Evolutionary conservation across 2,329 filamentous ascomycete species (phyloP).

Genomic region (Blastomyces percursus): DNA sequence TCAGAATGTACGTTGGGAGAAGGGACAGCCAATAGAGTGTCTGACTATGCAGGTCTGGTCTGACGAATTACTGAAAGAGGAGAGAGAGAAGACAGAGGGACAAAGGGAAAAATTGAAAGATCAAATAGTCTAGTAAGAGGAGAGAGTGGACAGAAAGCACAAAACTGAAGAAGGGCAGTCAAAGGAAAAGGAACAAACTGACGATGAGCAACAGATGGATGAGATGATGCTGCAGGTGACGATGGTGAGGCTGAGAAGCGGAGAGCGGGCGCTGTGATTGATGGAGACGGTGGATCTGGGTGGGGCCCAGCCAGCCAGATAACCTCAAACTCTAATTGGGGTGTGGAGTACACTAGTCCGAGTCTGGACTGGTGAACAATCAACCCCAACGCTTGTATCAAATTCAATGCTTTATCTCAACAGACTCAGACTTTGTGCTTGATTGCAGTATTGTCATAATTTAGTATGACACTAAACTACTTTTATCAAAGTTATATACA

Average conservation of each 20-base stretch:
- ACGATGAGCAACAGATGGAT: background rate
- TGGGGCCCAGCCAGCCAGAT: background rate
- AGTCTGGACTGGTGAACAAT: background rate
- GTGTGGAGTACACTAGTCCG: background rate
- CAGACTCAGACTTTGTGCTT: too few relatives aligned
- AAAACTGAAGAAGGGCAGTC: background rate
- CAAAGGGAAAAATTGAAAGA: background rate
- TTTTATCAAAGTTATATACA: too few relatives aligned
- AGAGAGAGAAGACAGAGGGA: background rate
- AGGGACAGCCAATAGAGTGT: background rate
- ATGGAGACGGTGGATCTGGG: background rate
- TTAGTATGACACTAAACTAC: too few relatives aligned
- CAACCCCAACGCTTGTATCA: too few relatives aligned
- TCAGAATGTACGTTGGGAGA: background rate
- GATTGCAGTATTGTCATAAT: too few relatives aligned
- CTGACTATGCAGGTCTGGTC: background rate
- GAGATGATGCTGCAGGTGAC: background rate
- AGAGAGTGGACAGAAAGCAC: background rate
- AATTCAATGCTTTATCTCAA: too few relatives aligned
- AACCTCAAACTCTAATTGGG: slow-evolving; percentile 2
- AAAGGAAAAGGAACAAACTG: background rate
- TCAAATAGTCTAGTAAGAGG: background rate
- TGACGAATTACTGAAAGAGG: background rate
- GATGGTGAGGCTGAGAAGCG: slow-evolving; percentile 2
- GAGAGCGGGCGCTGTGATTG: background rate